Evolutionary conservation across 805 yeast species (phyloP), one percentile per base, ranked within the genome.

Genomic region (Suhomyces pyralidae): DNA sequence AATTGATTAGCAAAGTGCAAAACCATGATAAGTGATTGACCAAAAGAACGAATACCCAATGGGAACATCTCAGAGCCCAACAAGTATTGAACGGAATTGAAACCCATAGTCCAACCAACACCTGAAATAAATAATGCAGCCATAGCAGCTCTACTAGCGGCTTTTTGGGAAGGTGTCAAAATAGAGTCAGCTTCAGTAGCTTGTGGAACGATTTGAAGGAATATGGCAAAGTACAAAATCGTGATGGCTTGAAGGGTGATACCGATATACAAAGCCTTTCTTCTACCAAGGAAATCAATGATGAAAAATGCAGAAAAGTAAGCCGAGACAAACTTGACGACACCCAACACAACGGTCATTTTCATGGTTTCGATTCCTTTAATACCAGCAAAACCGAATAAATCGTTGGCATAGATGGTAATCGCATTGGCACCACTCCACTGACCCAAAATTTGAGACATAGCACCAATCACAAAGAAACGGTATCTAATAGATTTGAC

Each of bases 371-470:
- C 71, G 42, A 74, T 70, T 26, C 78, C 79, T 8, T 62, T 59
- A 49, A 74, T 70, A 45, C 85, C 84, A 49, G 76, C 75, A 53
- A 79, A 66, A 4, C 72, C 73, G 54, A 81, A 77, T 24, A 51
- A 51, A 48, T 79, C 81, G 2, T 85, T 80, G 38, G 85, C 81
- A 57, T 82, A 82, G 47, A 81, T 79, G 2, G 85, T 81, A 45
- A 82, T 67, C 7, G 84, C 76, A 56, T 76, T 77, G 6, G 84
- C 81, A 49, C 84, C 84, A n/a, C 81, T 75, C 85, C 85, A 82
- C 65, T 82, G 85, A 36, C 79, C 79, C 40, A 81, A 67, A 12
- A 81, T 40, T 63, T 81, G 85, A 28, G 77, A 69, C 51, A 63
- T 54, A n/a, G 44, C 51, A 44, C 81, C 77, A 38, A 81, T 56